Base-by-base conservation (phyloP, 2,329 filamentous ascomycete species). In the Aspergillus uvarum region DNA sequence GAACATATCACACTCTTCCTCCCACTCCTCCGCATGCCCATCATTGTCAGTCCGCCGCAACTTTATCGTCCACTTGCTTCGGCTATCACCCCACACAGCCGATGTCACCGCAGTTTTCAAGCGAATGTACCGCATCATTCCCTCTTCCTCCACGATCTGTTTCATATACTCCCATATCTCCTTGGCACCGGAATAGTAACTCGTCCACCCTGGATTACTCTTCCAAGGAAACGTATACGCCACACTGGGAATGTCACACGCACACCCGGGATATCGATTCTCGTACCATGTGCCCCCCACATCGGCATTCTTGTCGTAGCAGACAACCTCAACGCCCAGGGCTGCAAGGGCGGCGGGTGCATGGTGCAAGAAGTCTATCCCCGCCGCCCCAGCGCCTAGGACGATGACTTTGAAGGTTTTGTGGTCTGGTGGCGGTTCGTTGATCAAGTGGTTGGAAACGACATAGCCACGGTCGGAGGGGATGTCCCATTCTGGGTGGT, bases 371-470 rank as follows among this genome's bases (percentile, higher is more conserved):
- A 66, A 24, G 75, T 60, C 58, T 16, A 77, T 75, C 4, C 76
- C 75, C 5, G 73, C 73, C 10, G 76, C 67, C 1, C 75, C 76
- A 2, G 73, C 72, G 6, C 75, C 75, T 32, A 77, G 73, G 44
- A 75, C 65, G 4, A 76, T 60, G 7, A 77, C 64, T 49, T 68
- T 65, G 56, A 76, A 48, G 2, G 66, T 68, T 24, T 60, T 53
- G 19, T 44, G 38, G 38, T 21, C 48, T 5, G 29, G 48, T 2
- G 49, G 48, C 1, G 58, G 47, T 21, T 60, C 58, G 47, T 56
- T 56, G 42, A 60, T 60, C 7, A 60, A 29, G n/a, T 55, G 47
- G 7, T 49, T n/a, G 2, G 53, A 21, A 21, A 55, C 35, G 19
- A 38, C 10, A 21, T 60, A 60, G 10, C 58, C 58, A 10, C 53